A percentile compares a stretch with the other conserved stretches of the same genome.
Evolutionary conservation across 2,329 filamentous ascomycete genomes (phyloP).

Genomic region (Pseudogymnoascus sp.): DNA sequence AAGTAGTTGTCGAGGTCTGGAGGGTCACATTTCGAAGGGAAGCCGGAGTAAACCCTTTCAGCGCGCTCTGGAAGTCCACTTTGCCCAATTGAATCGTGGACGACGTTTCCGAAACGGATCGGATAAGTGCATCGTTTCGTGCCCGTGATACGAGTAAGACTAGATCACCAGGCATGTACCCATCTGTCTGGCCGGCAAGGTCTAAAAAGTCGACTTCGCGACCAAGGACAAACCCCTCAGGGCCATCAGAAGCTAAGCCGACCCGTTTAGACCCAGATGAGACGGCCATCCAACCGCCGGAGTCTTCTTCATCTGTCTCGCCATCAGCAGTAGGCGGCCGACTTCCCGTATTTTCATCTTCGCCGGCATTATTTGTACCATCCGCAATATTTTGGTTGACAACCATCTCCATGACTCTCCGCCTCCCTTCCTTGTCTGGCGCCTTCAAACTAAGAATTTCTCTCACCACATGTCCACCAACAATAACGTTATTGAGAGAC

Average conservation of each 20-base stretch:
- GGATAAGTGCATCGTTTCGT: slow-evolving; percentile 85
- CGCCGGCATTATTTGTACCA: slow-evolving; percentile 31
- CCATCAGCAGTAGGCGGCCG: slow-evolving; percentile 47
- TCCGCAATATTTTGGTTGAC: slow-evolving; percentile 46
- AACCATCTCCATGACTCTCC: slow-evolving; percentile 75
- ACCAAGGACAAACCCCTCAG: slow-evolving; percentile 63
- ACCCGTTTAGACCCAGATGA: slow-evolving; percentile 47
- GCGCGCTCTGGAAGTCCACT: slow-evolving; percentile 72
- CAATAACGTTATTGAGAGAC: slow-evolving; percentile 77
- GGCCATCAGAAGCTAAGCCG: slow-evolving; percentile 28
- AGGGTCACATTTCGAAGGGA: slow-evolving; percentile 90
- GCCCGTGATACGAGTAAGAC: slow-evolving; percentile 78
- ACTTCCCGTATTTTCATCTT: slow-evolving; percentile 37
- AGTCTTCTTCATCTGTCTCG: slow-evolving; percentile 44
- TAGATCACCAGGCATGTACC: slow-evolving; percentile 95
- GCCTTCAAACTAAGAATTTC: slow-evolving; percentile 87
- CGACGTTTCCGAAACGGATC: slow-evolving; percentile 52
- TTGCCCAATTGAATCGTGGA: slow-evolving; percentile 57
- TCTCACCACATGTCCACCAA: slow-evolving; percentile 84
- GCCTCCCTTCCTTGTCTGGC: slow-evolving; percentile 81
- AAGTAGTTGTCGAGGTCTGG: slow-evolving; percentile 87
- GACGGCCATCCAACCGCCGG: slow-evolving; percentile 67
- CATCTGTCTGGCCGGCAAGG: slow-evolving; percentile 86
- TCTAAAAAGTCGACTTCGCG: slow-evolving; percentile 81
- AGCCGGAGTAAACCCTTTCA: slow-evolving; percentile 89